Conservation (phyloP, 2,329 filamentous ascomycete genomes). For the Fusarium citri region DNA sequence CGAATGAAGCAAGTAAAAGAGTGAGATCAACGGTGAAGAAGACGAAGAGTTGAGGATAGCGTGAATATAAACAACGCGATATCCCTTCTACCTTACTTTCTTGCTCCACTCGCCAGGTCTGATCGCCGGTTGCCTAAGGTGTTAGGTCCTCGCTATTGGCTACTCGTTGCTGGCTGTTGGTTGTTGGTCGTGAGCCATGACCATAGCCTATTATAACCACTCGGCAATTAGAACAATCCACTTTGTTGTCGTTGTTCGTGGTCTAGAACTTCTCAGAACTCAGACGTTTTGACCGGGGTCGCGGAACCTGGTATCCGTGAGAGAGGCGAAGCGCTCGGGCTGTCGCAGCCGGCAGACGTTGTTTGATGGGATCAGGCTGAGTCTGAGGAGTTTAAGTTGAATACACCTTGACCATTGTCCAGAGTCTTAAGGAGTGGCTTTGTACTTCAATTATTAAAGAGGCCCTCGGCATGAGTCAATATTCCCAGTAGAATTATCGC, state of each 20-base stretch:
- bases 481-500: too few species aligned
- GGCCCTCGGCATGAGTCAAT: not conserved
- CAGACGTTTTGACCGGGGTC: not conserved
- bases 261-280: not conserved
- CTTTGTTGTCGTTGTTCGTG: not conserved
- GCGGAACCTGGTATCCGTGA: rapidly evolving
- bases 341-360: not conserved
- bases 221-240: not conserved
- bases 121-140: not conserved
- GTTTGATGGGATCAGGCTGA: rapidly evolving
- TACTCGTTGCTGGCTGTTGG: not conserved
- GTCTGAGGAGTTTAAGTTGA: not conserved
- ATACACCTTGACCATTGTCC: not conserved
- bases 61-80: not conserved
- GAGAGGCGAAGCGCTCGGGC: not conserved
- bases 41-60: not conserved
- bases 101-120: not conserved
- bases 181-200: not conserved
- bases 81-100: not conserved
- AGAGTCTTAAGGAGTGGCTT: not conserved
- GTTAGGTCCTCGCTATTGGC: not conserved
- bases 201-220: not conserved
- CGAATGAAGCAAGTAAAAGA: not conserved
- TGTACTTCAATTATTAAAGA: too few species aligned
- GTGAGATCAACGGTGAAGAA: rapidly evolving